Conservation (phyloP, 2,329 filamentous ascomycete species). For the Cryoendolithus antarcticus region DNA sequence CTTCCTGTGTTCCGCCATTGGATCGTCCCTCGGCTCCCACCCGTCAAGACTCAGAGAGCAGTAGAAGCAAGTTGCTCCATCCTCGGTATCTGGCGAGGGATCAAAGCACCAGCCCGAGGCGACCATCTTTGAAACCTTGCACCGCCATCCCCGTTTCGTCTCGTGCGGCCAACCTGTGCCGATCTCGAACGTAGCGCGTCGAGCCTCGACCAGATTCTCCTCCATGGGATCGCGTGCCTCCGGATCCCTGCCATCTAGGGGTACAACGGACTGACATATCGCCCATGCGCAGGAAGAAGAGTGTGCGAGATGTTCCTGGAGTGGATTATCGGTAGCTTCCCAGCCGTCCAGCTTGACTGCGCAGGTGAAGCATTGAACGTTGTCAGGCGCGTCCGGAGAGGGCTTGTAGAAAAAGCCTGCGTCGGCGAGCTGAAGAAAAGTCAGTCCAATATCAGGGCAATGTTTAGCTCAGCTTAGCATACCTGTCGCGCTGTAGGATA, state of each 20-base stretch:
- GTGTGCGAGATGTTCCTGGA: constrained; percentile 75
- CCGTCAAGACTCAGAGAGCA: constrained; percentile 82
- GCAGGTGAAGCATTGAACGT: constrained; percentile 82
- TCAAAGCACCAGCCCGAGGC: constrained; percentile 93
- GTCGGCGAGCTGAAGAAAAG: constrained; percentile 55
- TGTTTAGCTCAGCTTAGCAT: constrained; percentile 6
- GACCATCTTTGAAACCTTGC: constrained; percentile 81
- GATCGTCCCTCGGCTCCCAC: constrained; percentile 89
- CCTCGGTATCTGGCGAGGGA: constrained; percentile 60
- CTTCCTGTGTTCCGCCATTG: constrained; percentile 76
- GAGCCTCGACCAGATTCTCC: constrained; percentile 59
- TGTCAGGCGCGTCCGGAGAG: constrained; percentile 59
- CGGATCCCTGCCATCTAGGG: constrained; percentile 45
- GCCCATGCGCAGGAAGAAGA: constrained; percentile 80
- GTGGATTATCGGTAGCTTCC: constrained; percentile 74
- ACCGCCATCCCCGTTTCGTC: constrained; percentile 73
- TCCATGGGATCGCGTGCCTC: constrained; percentile 60
- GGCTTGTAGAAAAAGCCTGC: constrained; percentile 89
- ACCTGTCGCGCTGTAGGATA: constrained; percentile 54
- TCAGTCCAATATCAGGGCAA: constrained; percentile 7
- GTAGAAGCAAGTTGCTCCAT: constrained; percentile 84
- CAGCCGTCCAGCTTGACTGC: constrained; percentile 76
- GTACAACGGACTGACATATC: constrained; percentile 43
- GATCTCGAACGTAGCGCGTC: constrained; percentile 65
- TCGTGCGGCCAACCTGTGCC: constrained; percentile 75